phyloP scores from a whole-genome alignment of 768 basidiomycete species.

The Austroboletus eburneus region DNA sequence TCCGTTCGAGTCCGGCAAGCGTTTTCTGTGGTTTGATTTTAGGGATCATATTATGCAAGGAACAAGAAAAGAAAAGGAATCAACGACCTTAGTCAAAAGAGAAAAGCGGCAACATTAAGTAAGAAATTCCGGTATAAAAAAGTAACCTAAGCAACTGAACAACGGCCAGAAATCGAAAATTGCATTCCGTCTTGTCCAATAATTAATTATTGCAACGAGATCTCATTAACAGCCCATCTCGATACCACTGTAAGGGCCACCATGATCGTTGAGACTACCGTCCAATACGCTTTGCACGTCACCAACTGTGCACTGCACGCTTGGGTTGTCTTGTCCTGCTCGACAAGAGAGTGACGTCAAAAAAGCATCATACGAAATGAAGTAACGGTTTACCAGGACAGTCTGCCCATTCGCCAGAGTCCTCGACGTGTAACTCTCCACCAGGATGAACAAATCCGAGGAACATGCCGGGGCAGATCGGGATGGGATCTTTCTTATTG shows the following conservation, averaged over 20 bases:
- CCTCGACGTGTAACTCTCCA: constrained; percentile 42
- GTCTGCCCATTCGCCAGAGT: constrained; percentile 43
- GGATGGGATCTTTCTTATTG: constrained; percentile 41
- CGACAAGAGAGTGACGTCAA: neutral
- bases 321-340: constrained; percentile 57
- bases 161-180: no score
- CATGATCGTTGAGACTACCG: constrained; percentile 40
- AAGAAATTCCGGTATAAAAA: no score
- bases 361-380: neutral
- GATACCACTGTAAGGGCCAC: constrained; percentile 33
- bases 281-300: constrained; percentile 38
- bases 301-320: constrained; percentile 24
- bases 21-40: no score
- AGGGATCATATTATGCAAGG: no score
- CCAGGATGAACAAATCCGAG: constrained; percentile 37
- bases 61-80: no score
- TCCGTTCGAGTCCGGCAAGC: no score
- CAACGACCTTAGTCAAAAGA: no score
- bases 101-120: no score
- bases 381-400: constrained; percentile 42
- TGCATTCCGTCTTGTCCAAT: no score
- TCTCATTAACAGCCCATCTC: constrained; percentile 21
- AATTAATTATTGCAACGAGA: no score
- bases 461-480: constrained; percentile 29
- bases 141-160: no score